Percentiles rank a stretch among this genome's conserved stretches.
Conservation (phyloP, 2,329 filamentous ascomycete genomes). For the Westerdykella aurantiaca region DNA sequence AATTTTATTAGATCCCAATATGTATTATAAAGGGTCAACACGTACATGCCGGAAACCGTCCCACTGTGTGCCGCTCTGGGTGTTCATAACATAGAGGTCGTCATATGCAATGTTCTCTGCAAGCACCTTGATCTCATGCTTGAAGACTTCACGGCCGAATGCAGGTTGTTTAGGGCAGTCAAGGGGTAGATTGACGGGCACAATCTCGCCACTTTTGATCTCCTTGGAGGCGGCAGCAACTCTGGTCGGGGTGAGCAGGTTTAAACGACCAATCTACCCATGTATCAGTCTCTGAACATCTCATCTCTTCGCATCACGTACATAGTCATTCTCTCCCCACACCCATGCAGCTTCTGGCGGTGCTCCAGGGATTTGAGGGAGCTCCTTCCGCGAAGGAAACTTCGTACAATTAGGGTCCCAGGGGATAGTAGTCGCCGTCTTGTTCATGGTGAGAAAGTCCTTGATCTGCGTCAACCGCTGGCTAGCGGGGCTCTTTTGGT, state of each 20-base stretch:
- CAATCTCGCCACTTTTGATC: slow-evolving; percentile 52
- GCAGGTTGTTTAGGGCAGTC: slow-evolving; percentile 49
- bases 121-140: slow-evolving; percentile 49
- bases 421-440: slow-evolving; percentile 45
- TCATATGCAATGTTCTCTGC: slow-evolving; percentile 36
- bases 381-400: slow-evolving; percentile 50
- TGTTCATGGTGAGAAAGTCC: slow-evolving; percentile 43
- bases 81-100: slow-evolving; percentile 41
- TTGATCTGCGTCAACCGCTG: slow-evolving; percentile 41
- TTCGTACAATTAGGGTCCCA: slow-evolving; percentile 50
- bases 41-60: slow-evolving; percentile 41
- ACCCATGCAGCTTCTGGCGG: slow-evolving; percentile 55
- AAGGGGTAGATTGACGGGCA: slow-evolving; percentile 52
- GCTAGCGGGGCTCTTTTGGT: slow-evolving; percentile 28
- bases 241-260: slow-evolving; percentile 51
- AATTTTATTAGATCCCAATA: not conserved
- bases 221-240: slow-evolving; percentile 51
- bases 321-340: slow-evolving; percentile 53
- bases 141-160: slow-evolving; percentile 49
- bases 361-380: slow-evolving; percentile 48
- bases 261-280: slow-evolving; percentile 46
- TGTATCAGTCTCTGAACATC: not conserved
- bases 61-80: slow-evolving; percentile 43
- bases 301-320: slow-evolving; percentile 17
- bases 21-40: not conserved